phyloP scores from a whole-genome alignment of 169 alveolate species.

The Eimeria acervulina region DNA sequence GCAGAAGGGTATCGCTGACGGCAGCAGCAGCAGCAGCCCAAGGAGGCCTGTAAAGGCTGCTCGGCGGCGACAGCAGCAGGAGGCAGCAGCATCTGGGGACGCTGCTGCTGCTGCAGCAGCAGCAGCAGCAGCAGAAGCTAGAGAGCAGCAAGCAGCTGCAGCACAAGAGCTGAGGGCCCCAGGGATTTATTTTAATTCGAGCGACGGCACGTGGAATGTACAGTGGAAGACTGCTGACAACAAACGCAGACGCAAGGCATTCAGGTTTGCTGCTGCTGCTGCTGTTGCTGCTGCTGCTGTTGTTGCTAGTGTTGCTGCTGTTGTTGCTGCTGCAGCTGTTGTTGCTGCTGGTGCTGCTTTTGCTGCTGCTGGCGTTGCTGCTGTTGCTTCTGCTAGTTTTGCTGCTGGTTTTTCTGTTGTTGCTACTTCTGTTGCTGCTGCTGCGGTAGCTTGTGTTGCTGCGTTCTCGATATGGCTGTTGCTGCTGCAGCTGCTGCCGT shows the following conservation, averaged over 20 bases:
- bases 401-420: neutral
- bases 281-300: too few relatives aligned
- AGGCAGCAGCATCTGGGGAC: neutral
- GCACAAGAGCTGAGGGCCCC: constrained; percentile 28
- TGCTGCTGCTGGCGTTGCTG: too few relatives aligned
- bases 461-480: neutral
- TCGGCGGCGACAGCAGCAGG: too few relatives aligned
- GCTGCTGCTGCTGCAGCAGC: constrained; percentile 30
- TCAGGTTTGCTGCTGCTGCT: too few relatives aligned
- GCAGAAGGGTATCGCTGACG: neutral
- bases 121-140: neutral
- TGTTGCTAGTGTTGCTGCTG: too few relatives aligned
- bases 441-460: neutral
- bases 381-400: too few relatives aligned
- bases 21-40: constrained; percentile 18
- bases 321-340: too few relatives aligned
- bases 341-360: too few relatives aligned
- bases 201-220: constrained; percentile 31
- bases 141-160: constrained; percentile 58
- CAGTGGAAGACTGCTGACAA: constrained; percentile 33
- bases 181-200: constrained; percentile 19
- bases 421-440: neutral
- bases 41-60: too few relatives aligned
- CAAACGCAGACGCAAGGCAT: neutral
- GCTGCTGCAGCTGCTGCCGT: constrained; percentile 1